Conservation (phyloP, 768 basidiomycete species). For the Melanogaster broomeanus region DNA sequence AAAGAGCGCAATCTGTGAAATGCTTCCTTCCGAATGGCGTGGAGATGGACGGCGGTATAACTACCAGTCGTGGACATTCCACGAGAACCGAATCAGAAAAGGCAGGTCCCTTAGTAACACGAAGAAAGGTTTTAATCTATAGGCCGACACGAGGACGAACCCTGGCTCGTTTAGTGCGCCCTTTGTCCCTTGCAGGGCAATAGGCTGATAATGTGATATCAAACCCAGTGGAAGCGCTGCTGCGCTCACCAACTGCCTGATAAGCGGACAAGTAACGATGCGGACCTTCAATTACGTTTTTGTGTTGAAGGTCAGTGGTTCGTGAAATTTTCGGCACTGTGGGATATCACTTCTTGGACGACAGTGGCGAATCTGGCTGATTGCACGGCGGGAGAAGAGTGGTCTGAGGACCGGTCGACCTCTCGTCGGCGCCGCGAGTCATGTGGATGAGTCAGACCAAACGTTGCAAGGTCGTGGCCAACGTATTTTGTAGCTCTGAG, state of each 20-base stretch:
- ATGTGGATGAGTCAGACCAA: not conserved
- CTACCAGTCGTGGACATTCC: not conserved
- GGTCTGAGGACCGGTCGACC: conserved; percentile 2
- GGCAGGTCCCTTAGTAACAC: conserved; percentile 30
- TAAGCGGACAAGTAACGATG: conserved; percentile 5
- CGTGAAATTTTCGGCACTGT: not conserved
- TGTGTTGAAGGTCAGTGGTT: not conserved
- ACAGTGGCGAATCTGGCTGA: not conserved
- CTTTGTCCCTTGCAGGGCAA: not conserved
- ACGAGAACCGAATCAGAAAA: conserved; percentile 19
- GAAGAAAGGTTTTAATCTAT: not conserved
- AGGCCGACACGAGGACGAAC: not conserved
- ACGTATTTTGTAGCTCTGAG: not conserved
- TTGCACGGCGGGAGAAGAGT: not conserved
- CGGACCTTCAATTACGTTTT: conserved; percentile 20
- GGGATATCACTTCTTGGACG: not conserved
- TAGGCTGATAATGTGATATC: not conserved
- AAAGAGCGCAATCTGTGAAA: not conserved
- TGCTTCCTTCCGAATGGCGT: not conserved
- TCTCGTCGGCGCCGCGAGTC: not conserved
- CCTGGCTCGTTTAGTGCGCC: not conserved
- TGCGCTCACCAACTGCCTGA: not conserved
- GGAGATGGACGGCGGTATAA: not conserved
- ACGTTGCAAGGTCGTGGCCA: not conserved
- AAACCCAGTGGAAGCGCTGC: not conserved